Evolutionary conservation across 768 basidiomycete genomes (phyloP), one percentile per base, ranked within the genome.

Genomic region (Nidularia pulvinata): DNA sequence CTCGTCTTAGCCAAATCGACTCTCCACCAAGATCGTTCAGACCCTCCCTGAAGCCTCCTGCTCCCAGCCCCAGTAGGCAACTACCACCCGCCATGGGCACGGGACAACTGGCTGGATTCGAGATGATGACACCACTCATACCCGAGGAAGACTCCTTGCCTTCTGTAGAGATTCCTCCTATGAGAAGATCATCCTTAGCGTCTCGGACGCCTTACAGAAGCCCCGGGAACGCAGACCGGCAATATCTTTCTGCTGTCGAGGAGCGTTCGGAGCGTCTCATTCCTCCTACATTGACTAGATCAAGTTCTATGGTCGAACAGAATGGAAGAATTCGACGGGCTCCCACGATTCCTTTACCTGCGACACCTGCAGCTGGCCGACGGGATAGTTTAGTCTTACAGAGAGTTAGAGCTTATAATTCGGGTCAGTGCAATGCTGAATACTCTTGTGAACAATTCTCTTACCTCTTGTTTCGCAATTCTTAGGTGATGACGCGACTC

Each of bases 341-440:
- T n/a, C n/a, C 37, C 9, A 9, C 37, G 9, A 39, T n/a, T 39
- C 9, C n/a, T 39, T 9, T n/a, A 10, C 37, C 37, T 13, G 47
- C 57, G 30, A 49, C 39, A 25, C 50, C 60, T 46, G 47, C 54
- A 44, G 55, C 57, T 34, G 51, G 53, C 37, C 67, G 64, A 50
- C 62, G 73, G 50, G 71, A 74, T 47, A 75, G 73, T 50, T 48
- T 74, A 13, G 73, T 76, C 30, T 55, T 71, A 3, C 73, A 72
- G 54, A 52, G 72, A 57, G 65, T 68, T 2, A 67, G 60, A 51
- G 69, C 64, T 13, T 70, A 65, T 46, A 66, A 71, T 55, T 54
- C 55, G 36, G 59, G 57, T 62, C 57, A 11, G 45, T 46, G n/a
- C 37, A 39, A 10, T 10, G n/a, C n/a, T 39, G 37, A 10, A 9